Conservation (phyloP, 352 stramenopile species). For the Peronosclerospora sorghi region DNA sequence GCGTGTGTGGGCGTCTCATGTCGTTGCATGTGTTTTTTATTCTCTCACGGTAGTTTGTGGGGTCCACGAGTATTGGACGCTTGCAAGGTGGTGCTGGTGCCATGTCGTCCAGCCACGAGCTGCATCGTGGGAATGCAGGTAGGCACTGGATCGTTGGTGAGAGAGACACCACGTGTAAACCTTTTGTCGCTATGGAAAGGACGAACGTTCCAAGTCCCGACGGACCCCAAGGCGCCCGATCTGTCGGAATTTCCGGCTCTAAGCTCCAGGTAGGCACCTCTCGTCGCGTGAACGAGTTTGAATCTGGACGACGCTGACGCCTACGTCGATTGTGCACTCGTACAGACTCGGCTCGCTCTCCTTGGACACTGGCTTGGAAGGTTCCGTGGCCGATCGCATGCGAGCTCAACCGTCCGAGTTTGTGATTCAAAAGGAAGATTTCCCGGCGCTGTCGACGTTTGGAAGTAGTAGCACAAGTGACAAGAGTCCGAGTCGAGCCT, state of each 20-base stretch:
- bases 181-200: no score
- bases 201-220: constrained; percentile 34
- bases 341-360: constrained; percentile 52
- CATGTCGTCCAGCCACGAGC: constrained; percentile 30
- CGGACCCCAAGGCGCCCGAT: constrained; percentile 64
- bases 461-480: constrained; percentile 29
- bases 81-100: constrained; percentile 20
- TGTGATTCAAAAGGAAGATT: constrained; percentile 83
- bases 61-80: constrained; percentile 21
- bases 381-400: constrained; percentile 19
- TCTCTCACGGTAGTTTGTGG: constrained; percentile 34
- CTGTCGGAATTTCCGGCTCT: constrained; percentile 80
- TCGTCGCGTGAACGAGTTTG: background rate
- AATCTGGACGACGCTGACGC: no score
- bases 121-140: constrained; percentile 53
- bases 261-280: constrained; percentile 43
- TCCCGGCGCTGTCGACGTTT: constrained; percentile 73
- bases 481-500: constrained; percentile 31
- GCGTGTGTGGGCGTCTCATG: background rate
- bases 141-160: no score
- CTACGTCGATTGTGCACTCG: no score
- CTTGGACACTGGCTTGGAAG: constrained; percentile 38
- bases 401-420: constrained; percentile 60
- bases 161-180: no score
- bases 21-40: background rate